Conservation (phyloP, 768 basidiomycete genomes). For the Thelephora aurantiotincta region DNA sequence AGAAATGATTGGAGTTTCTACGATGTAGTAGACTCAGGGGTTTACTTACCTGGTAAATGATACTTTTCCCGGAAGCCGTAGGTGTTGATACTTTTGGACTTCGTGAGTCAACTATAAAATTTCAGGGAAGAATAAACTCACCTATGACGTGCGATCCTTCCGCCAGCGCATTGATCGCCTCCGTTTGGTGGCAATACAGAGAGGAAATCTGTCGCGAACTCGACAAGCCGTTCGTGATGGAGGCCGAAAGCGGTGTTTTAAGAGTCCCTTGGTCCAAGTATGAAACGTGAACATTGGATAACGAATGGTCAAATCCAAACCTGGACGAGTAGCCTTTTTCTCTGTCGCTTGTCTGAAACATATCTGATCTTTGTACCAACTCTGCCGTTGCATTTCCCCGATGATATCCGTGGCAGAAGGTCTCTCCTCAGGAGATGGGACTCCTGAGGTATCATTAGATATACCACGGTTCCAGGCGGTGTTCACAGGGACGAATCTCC, state of each 20-base stretch:
- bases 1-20: background rate
- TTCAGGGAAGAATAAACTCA: background rate
- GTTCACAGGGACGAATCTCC: conserved; percentile 58
- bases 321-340: conserved; percentile 35
- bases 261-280: conserved; percentile 24
- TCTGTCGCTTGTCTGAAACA: conserved; percentile 37
- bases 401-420: conserved; percentile 46
- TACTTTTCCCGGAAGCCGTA: conserved; percentile 82
- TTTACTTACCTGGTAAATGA: conserved; percentile 64
- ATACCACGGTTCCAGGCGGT: conserved; percentile 17
- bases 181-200: conserved; percentile 59
- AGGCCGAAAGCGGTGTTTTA: conserved; percentile 41
- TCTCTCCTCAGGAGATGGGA: conserved; percentile 35
- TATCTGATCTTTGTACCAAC: conserved; percentile 66
- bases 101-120: background rate
- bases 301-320: conserved; percentile 17
- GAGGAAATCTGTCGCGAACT: conserved; percentile 44
- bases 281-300: background rate
- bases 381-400: conserved; percentile 36
- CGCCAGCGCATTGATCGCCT: conserved; percentile 51
- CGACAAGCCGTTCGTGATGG: conserved; percentile 39
- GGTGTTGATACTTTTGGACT: conserved; percentile 52
- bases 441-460: conserved; percentile 5
- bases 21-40: background rate
- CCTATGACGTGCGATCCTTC: conserved; percentile 51